Evolutionary conservation across 331 rosid genomes (phyloP), one percentile per base, ranked within the genome.

Genomic region (Telfairia occidentalis): DNA sequence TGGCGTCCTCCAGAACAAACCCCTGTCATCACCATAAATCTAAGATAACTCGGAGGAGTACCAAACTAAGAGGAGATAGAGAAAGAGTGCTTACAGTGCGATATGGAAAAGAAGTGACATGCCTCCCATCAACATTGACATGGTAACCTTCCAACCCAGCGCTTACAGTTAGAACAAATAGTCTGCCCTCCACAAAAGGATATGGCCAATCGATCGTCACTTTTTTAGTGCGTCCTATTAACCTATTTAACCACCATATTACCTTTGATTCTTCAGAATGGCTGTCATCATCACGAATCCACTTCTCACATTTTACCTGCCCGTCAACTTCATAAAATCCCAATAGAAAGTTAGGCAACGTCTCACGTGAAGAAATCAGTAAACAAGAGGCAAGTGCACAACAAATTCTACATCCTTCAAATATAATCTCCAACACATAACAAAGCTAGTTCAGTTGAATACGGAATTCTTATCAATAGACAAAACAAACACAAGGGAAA

Each of bases 101-200:
- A 78, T 95, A 95, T 58, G 96, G 93, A 80, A 95, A 95, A 58
- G 99, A 92, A 1, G 92, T 90, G 73, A 87, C 85, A 75, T 95
- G 99, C 82, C 90, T 85, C 73, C 97, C 99, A 15, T 92, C 99
- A 35, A 92, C 96, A 65, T 82, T 88, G 80, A 95, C 70, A 83
- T 92, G 99, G 83, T 89, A 95, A 75, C 99, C 99, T 85, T 91
- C 99, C 81, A 92, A 83, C 81, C 99, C 97, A 77, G 96, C 97
- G 81, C 90, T 89, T 42, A 92, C 28, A n/a, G 97, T 90, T 34
- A 95, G 89, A 79, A 95, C 96, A 90, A 92, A 95, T 67, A 95
- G 60, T 77, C 84, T 90, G n/a, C 92, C 96, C 84, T 95, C 99
- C 5, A 74, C 89, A 81, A 95, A 92, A 75, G 99, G 99, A 82